Percentiles rank a stretch among this genome's conserved stretches.
phyloP scores from a whole-genome alignment of 1,284 basidiomycete species.

The Schizophyllum commune region DNA sequence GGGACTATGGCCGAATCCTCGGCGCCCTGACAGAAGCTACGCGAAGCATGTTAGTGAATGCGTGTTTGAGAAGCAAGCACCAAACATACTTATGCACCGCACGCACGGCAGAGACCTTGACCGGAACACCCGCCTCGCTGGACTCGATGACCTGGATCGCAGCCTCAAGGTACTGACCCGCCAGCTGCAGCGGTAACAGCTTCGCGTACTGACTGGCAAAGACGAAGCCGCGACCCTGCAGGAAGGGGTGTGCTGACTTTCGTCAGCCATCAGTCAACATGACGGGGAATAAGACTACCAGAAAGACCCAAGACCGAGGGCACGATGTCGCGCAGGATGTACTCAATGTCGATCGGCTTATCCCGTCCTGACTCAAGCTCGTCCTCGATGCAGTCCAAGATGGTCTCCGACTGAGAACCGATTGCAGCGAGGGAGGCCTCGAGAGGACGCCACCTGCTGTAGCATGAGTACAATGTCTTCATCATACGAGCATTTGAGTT shows the following conservation, averaged over 20 bases:
- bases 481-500: too few relatives aligned
- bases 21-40: constrained; percentile 61
- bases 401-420: constrained; percentile 76
- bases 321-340: constrained; percentile 71
- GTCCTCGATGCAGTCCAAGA: constrained; percentile 73
- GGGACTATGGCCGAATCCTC: constrained; percentile 53
- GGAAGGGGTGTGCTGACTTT: constrained; percentile 69
- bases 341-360: constrained; percentile 71
- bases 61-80: not conserved
- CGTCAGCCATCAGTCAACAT: not conserved
- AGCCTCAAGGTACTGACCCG: constrained; percentile 80
- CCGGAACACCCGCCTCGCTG: constrained; percentile 61
- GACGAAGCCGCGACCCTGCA: constrained; percentile 92
- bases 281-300: constrained; percentile 27
- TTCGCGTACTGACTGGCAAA: constrained; percentile 88
- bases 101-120: constrained; percentile 92
- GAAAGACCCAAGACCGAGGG: constrained; percentile 66
- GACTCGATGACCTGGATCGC: constrained; percentile 83
- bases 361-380: constrained; percentile 55
- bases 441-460: constrained; percentile 88
- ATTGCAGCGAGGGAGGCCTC: constrained; percentile 81
- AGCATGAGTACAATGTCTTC: too few relatives aligned
- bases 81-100: constrained; percentile 74
- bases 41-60: constrained; percentile 5
- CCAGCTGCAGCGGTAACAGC: constrained; percentile 62